Evolutionary conservation across 306 rosid species (phyloP).

Genomic region (Mimosa pudica): DNA sequence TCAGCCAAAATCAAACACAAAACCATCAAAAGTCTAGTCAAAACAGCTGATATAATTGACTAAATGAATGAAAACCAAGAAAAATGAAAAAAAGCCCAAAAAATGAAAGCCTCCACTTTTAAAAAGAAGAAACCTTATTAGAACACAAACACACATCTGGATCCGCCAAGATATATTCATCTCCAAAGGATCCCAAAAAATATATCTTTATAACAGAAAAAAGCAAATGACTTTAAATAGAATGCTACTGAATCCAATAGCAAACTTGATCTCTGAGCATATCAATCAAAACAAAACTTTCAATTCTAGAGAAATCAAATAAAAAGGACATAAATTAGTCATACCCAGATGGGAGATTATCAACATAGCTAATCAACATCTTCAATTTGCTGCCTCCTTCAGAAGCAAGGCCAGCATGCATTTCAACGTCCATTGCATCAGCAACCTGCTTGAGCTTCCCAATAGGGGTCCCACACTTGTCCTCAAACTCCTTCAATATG

Average conservation of each 20-base stretch:
- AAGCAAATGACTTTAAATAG: background rate
- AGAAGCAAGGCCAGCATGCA: conserved; percentile 96
- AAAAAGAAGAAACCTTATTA: background rate
- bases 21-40: background rate
- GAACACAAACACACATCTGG: background rate
- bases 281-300: background rate
- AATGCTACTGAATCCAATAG: background rate
- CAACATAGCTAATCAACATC: conserved; percentile 92
- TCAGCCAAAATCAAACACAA: conserved; percentile 14
- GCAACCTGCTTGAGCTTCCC: conserved; percentile 73
- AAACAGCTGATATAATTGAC: background rate
- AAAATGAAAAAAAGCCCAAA: background rate
- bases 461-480: conserved; percentile 66
- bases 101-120: background rate
- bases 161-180: background rate
- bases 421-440: conserved; percentile 92
- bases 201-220: background rate
- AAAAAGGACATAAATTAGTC: background rate
- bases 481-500: conserved; percentile 68
- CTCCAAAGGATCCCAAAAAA: background rate
- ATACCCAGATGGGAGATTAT: conserved; percentile 95
- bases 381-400: conserved; percentile 95
- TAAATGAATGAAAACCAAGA: background rate
- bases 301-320: too few relatives aligned
- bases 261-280: background rate